Conservation (phyloP, 1,284 basidiomycete species). For the Stereum hirsutum region DNA sequence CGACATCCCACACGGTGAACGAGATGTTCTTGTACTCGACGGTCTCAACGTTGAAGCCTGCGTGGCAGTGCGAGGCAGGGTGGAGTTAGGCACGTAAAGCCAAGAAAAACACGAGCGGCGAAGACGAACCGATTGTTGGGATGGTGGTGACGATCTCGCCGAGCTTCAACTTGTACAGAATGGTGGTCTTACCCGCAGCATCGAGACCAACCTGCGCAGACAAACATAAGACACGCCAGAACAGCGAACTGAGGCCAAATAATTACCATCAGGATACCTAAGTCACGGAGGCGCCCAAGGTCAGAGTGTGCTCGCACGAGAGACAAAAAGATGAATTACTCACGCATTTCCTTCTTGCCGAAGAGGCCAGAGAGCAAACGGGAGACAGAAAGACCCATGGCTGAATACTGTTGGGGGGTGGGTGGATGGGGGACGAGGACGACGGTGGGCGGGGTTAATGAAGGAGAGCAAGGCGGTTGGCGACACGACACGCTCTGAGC, state of each 20-base stretch:
- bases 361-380: conserved; percentile 81
- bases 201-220: conserved; percentile 86
- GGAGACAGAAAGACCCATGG: conserved; percentile 85
- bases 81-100: too few relatives aligned
- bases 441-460: too few relatives aligned
- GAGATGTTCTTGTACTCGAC: conserved; percentile 92
- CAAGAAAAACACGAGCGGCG: not conserved
- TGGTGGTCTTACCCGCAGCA: conserved; percentile 97
- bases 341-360: conserved; percentile 99
- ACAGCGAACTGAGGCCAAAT: conserved; percentile 10
- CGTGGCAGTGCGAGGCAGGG: conserved; percentile 1
- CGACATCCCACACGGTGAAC: conserved; percentile 88
- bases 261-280: conserved; percentile 50
- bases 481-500: too few relatives aligned
- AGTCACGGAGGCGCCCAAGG: conserved; percentile 2
- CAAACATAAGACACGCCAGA: conserved; percentile 3
- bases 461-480: too few relatives aligned
- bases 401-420: too few relatives aligned
- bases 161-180: conserved; percentile 97
- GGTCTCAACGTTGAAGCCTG: conserved; percentile 97
- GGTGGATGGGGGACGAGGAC: too few relatives aligned
- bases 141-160: conserved; percentile 99
- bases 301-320: conserved; percentile 19
- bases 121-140: conserved; percentile 87
- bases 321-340: too few relatives aligned